phyloP scores from a whole-genome alignment of 139 green algal species.

The Tetradesmus lagerheimii region DNA sequence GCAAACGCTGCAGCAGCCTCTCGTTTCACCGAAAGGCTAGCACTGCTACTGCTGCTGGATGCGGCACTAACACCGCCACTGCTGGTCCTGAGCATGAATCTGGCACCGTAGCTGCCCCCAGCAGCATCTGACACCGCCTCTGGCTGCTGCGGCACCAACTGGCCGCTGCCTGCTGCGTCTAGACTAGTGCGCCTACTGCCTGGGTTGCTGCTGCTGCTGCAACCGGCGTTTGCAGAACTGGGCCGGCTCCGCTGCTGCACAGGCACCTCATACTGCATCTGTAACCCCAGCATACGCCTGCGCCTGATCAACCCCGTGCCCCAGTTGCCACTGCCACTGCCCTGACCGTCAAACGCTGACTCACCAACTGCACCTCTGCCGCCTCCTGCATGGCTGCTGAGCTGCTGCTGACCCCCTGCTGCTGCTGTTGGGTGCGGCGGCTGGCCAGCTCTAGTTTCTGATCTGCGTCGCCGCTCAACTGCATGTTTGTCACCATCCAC shows the following conservation, averaged over 20 bases:
- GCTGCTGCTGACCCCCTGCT: no score
- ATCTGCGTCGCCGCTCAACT: background rate
- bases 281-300: background rate
- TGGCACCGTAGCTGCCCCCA: background rate
- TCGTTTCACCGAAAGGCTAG: background rate
- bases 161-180: background rate
- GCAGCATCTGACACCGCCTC: background rate
- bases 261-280: background rate
- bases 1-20: slow-evolving; percentile 39
- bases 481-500: background rate
- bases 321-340: background rate
- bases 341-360: background rate
- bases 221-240: background rate
- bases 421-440: background rate
- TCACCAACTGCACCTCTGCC: background rate
- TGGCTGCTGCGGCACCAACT: background rate
- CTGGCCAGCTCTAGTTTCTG: background rate
- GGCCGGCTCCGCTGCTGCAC: background rate
- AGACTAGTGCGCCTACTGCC: background rate
- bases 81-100: background rate
- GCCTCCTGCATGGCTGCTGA: no score
- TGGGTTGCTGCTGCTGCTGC: background rate
- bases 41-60: slow-evolving; percentile 12
- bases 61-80: background rate
- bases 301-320: background rate